These are phyloP conservation scores for Mycena maculata DNA, from an alignment of 768 basidiomycete species.

Conservation along the genomic window DNA sequence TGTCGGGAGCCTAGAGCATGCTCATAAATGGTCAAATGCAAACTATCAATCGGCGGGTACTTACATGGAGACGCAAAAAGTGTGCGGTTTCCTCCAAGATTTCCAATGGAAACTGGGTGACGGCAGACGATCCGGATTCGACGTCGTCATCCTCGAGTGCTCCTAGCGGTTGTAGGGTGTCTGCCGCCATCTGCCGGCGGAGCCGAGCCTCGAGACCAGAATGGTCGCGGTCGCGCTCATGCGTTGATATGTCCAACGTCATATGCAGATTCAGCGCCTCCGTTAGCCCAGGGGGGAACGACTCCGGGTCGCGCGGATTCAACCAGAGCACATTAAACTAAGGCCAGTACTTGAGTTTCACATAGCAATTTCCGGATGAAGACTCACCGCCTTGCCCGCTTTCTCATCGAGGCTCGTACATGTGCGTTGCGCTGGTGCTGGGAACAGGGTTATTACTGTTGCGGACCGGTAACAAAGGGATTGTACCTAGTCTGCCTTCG, in stretches of 20 bases:
- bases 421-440: conserved; percentile 76
- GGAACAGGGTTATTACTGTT: background rate
- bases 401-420: conserved; percentile 82
- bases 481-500: conserved; percentile 70
- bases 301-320: conserved; percentile 69
- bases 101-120: conserved; percentile 60
- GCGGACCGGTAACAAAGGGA: background rate
- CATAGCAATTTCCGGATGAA: conserved; percentile 1
- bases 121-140: conserved; percentile 34
- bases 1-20: conserved; percentile 70
- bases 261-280: conserved; percentile 64
- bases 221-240: conserved; percentile 41
- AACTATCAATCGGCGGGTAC: conserved; percentile 35
- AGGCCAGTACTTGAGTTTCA: background rate
- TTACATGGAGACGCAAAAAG: conserved; percentile 75
- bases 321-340: conserved; percentile 90
- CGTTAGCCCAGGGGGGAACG: conserved; percentile 75
- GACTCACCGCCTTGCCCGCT: conserved; percentile 69
- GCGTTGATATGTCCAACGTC: conserved; percentile 37
- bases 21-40: conserved; percentile 26
- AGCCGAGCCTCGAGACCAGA: conserved; percentile 60
- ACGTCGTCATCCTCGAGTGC: conserved; percentile 50
- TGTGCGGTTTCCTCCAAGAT: conserved; percentile 73
- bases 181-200: conserved; percentile 78
- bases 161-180: conserved; percentile 70